Base-by-base conservation (phyloP, 2,329 filamentous ascomycete genomes). In the Colletotrichum aenigma region DNA sequence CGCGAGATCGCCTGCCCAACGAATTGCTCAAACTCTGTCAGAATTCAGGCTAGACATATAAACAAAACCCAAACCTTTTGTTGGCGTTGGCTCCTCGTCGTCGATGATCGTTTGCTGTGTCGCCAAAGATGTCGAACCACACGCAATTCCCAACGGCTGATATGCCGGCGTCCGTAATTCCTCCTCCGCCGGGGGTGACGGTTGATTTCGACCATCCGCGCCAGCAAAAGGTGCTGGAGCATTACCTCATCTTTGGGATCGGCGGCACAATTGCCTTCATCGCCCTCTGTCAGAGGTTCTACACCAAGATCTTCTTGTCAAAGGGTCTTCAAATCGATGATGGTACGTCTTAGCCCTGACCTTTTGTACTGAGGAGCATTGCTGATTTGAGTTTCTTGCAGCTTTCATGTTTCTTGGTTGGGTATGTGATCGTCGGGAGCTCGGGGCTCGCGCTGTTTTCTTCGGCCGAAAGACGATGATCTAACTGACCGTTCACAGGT, bases 241-340 rank as follows among this genome's bases (percentile, higher is more conserved):
- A 80, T 66, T 80, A 80, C 60, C 66, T 78, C 7, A 55, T 80
- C 8, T 78, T 78, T 26, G 79, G 75, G 15, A 58, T 79, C n/a
- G 68, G 76, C 15, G 77, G 77, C 7, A 52, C 66, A 2, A 70
- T 81, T 9, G 77, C 79, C 3, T 65, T 76, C 2, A 30, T 79
- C 6, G 70, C 77, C 6, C 18, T 81, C 6, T 36, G 61, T 7
- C 80, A 81, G 61, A 67, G 80, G 15, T 72, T 79, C 4, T 81
- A 80, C 66, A 83, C 82, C 7, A 83, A 83, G 71, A 61, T 82
- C 1, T 81, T 69, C n/a, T 61, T 80, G 7, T 75, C 78, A 3
- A 78, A 75, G n/a, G 79, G 79, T 12, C 52, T 81, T 1, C 71
- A 77, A 4, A 28, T 79, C 12, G 79, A 80, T 18, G 80, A 81